Conservation (phyloP, 2,329 filamentous ascomycete genomes). For the Remersonia thermophila region DNA sequence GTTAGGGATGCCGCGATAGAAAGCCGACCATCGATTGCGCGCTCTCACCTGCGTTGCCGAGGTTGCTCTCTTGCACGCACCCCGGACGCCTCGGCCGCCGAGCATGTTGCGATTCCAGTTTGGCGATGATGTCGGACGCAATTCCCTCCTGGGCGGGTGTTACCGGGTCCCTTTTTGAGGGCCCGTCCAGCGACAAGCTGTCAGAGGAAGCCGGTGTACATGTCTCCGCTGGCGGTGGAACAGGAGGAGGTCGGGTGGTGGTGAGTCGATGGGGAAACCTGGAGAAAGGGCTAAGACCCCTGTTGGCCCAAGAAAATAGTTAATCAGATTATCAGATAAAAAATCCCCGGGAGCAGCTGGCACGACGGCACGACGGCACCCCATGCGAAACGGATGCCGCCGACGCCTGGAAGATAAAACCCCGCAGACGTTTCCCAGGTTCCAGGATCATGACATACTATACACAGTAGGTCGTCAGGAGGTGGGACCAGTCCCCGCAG, state of each 20-base stretch:
- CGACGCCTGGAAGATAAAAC: too few species aligned
- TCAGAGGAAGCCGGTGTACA: neutral
- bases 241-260: too few species aligned
- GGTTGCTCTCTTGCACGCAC: conserved; percentile 28
- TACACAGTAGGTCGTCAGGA: too few species aligned
- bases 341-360: too few species aligned
- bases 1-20: too few species aligned
- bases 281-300: neutral
- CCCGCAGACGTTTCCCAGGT: too few species aligned
- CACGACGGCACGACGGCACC: too few species aligned
- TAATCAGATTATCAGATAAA: too few species aligned
- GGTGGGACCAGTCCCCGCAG: neutral
- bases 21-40: neutral
- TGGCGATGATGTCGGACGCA: conserved; percentile 5
- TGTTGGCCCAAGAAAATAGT: too few species aligned
- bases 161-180: neutral
- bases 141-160: neutral
- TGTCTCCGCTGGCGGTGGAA: too few species aligned
- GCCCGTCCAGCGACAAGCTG: neutral
- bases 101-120: conserved; percentile 24
- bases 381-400: too few species aligned
- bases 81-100: conserved; percentile 14
- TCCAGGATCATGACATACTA: too few species aligned
- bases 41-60: conserved; percentile 23
- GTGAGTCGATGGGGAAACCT: neutral